These are phyloP conservation scores for Chaetoceros muelleri DNA, from an alignment of 108 stramenopile genomes.

Conservation along the genomic window DNA sequence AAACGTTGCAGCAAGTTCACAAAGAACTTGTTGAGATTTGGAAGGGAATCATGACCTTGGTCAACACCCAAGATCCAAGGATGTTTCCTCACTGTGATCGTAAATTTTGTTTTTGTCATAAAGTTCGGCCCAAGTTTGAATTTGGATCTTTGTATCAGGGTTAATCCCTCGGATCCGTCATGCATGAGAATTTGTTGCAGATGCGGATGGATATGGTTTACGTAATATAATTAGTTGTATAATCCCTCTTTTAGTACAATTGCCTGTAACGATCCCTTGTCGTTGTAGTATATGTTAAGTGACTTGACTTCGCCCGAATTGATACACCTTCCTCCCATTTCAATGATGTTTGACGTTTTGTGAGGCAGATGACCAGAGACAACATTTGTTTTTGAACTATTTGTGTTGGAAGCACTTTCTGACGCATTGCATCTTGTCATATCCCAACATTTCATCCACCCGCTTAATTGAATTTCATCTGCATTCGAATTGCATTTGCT, in stretches of 20 bases:
- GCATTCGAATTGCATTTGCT: background rate
- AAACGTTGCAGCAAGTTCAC: slow-evolving; percentile 34
- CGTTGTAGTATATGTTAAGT: background rate
- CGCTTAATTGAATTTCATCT: background rate
- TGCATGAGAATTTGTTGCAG: too few relatives aligned
- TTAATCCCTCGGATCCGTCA: too few relatives aligned
- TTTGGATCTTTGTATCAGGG: slow-evolving; percentile 60
- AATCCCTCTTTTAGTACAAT: background rate
- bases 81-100: slow-evolving; percentile 69
- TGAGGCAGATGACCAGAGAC: too few relatives aligned
- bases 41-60: slow-evolving; percentile 37
- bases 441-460: background rate
- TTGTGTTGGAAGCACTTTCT: background rate
- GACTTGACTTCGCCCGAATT: background rate
- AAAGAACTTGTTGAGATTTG: slow-evolving; percentile 34
- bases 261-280: background rate
- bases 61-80: slow-evolving; percentile 49
- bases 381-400: background rate
- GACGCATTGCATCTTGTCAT: background rate
- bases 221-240: too few relatives aligned
- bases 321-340: background rate
- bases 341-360: background rate
- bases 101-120: slow-evolving; percentile 79
- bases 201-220: too few relatives aligned
- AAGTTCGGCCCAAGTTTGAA: slow-evolving; percentile 42